phyloP scores from a whole-genome alignment of 2,329 filamentous ascomycete genomes.

The Tricladium varicosporioides region DNA sequence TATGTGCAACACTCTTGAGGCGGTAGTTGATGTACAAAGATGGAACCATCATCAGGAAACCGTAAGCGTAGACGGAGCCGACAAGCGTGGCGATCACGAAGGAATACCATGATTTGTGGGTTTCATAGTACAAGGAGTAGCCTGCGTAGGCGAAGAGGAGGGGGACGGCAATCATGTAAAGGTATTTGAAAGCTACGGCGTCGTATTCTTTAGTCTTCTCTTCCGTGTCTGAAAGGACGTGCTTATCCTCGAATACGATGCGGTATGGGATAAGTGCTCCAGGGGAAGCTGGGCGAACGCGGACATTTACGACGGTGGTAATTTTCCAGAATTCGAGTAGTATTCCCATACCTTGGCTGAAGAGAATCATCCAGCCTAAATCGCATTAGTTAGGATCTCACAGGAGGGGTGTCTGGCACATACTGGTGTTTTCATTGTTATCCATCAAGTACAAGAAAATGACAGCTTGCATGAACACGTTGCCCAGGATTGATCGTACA shows the following conservation, averaged over 20 bases:
- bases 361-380: conserved; percentile 88
- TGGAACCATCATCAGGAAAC: conserved; percentile 99
- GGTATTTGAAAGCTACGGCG: conserved; percentile 94
- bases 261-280: conserved; percentile 75
- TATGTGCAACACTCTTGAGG: conserved; percentile 91
- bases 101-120: conserved; percentile 97
- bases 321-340: conserved; percentile 88
- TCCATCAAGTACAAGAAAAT: conserved; percentile 97
- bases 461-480: conserved; percentile 94
- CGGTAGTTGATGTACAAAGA: conserved; percentile 98
- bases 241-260: conserved; percentile 91
- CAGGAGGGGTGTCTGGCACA: neutral
- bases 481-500: conserved; percentile 91
- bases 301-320: conserved; percentile 90
- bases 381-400: neutral
- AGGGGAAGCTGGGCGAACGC: conserved; percentile 62
- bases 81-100: conserved; percentile 95
- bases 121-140: conserved; percentile 90
- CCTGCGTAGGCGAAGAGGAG: conserved; percentile 83
- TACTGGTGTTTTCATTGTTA: conserved; percentile 89
- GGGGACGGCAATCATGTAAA: conserved; percentile 89
- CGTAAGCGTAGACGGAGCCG: conserved; percentile 94
- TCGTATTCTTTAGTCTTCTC: conserved; percentile 99
- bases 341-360: conserved; percentile 70
- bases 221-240: conserved; percentile 91